phyloP scores from a whole-genome alignment of 2,329 filamentous ascomycete species.

The Claviceps digitariae region DNA sequence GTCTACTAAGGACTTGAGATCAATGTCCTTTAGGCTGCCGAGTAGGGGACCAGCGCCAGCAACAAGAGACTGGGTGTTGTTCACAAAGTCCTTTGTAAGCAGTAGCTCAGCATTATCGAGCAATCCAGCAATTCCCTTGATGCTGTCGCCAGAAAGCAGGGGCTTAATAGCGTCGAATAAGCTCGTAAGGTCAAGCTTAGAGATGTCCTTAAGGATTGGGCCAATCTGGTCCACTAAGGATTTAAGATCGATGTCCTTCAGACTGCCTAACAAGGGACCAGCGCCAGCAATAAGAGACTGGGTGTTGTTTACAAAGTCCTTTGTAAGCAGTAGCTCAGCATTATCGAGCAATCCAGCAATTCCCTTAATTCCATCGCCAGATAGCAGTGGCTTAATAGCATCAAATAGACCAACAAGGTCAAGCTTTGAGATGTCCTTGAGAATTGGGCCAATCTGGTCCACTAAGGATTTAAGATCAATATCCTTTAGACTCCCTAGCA shows the following conservation, averaged over 20 bases:
- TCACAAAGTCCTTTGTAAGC: slow-evolving; percentile 18
- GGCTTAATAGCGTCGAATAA: slow-evolving; percentile 6
- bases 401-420: slow-evolving; percentile 4
- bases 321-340: slow-evolving; percentile 3
- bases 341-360: slow-evolving; percentile 5
- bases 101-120: slow-evolving; percentile 19
- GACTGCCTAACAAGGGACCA: slow-evolving; percentile 19
- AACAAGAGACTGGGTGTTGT: slow-evolving; percentile 15
- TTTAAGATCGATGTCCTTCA: slow-evolving; percentile 19
- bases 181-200: slow-evolving; percentile 2
- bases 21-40: slow-evolving; percentile 18
- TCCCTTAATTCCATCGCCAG: slow-evolving; percentile 11
- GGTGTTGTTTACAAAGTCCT: slow-evolving; percentile 11
- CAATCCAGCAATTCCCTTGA: slow-evolving; percentile 13
- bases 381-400: slow-evolving; percentile 9
- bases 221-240: slow-evolving; percentile 6
- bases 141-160: slow-evolving; percentile 10
- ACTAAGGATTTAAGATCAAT: slow-evolving; percentile 11
- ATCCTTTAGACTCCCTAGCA: slow-evolving; percentile 22
- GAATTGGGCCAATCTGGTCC: slow-evolving; percentile 15
- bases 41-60: slow-evolving; percentile 18
- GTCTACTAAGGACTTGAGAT: slow-evolving; percentile 10
- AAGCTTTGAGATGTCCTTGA: slow-evolving; percentile 8
- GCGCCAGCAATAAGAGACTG: slow-evolving; percentile 9
- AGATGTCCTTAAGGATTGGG: slow-evolving; percentile 16